These are phyloP conservation scores for Metarhizium brunneum DNA, from an alignment of 2,329 filamentous ascomycete genomes.

Conservation along the genomic window DNA sequence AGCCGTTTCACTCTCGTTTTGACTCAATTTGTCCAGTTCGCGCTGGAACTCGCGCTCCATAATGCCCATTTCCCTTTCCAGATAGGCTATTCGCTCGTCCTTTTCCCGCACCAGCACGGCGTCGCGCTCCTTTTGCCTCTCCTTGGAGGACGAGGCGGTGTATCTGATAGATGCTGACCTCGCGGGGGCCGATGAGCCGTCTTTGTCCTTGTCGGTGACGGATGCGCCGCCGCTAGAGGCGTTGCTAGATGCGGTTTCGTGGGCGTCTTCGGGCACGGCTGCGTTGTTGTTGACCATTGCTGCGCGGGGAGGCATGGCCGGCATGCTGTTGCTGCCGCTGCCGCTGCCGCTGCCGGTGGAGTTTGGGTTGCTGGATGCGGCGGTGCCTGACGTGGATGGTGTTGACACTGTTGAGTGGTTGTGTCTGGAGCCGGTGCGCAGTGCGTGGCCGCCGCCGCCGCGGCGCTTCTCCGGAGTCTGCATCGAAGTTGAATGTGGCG, in stretches of 20 bases:
- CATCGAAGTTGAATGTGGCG: background rate
- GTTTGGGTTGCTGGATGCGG: slow-evolving; percentile 14
- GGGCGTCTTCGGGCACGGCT: slow-evolving; percentile 14
- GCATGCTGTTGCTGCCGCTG: slow-evolving; percentile 19
- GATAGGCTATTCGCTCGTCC: slow-evolving; percentile 41
- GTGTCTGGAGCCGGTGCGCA: slow-evolving; percentile 12
- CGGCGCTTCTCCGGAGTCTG: slow-evolving; percentile 35
- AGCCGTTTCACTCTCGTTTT: slow-evolving; percentile 45
- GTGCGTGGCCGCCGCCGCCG: slow-evolving; percentile 19
- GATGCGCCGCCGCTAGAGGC: slow-evolving; percentile 16
- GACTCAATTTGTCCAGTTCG: slow-evolving; percentile 42
- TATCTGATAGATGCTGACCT: slow-evolving; percentile 6
- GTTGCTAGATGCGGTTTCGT: slow-evolving; percentile 10
- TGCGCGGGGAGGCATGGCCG: slow-evolving; percentile 20
- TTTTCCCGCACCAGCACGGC: slow-evolving; percentile 29
- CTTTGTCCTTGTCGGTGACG: slow-evolving; percentile 22
- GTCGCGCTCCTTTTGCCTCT: slow-evolving; percentile 13
- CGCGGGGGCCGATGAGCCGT: slow-evolving; percentile 10
- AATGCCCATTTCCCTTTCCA: slow-evolving; percentile 41
- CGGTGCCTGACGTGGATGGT: slow-evolving; percentile 11
- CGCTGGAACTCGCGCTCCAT: slow-evolving; percentile 45
- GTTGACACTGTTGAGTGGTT: background rate
- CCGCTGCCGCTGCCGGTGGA: slow-evolving; percentile 13
- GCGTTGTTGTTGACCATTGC: slow-evolving; percentile 16
- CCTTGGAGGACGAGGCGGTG: slow-evolving; percentile 9